Base-by-base conservation (phyloP, 192 early-diverging fungal genomes). In the Coemansia furcata region DNA sequence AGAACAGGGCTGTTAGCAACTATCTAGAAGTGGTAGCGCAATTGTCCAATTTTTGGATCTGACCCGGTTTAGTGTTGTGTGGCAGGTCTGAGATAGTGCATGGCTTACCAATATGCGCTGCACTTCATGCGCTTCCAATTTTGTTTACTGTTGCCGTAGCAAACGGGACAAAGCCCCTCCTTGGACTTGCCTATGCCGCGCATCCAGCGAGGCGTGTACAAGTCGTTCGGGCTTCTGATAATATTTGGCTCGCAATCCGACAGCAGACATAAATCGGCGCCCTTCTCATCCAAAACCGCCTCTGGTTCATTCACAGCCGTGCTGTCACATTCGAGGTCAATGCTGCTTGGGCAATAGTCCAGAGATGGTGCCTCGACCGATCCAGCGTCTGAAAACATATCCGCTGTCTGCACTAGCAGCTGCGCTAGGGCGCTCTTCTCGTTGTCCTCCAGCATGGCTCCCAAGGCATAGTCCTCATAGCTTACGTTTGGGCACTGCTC, bases 121-220 rank as follows among this genome's bases (percentile, higher is more conserved):
- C 77, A 79, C 62, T 86, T 86, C 73, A 82, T 78, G 46, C 75
- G 74, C 37, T 68, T 72, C 83, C 83, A 84, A 15, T 66, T 71
- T 15, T 70, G 57, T 32, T 63, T 38, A 11, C 78, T 73, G 10
- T 44, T 68, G 39, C 54, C 61, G 49, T 61, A 68, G 61, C 85
- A 86, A 1, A 76, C 50, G 5, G 78, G 76, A 62, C 85, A 86
- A n/a, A 86, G 67, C 29, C 79, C 85, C 46, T 84, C 83, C 50
- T 86, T 86, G 3, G 58, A 66, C 40, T 72, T 71, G 10, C 83
- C 78, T 8, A 82, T 65, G 21, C 80, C 78, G 49, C 85, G 78
- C 26, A 77, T 84, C 76, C 79, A 86, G 44, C 77, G 67, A 15
- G 85, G 85, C 29, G 82, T 86, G 59, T 86, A 86, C 66, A 82